phyloP scores from a whole-genome alignment of 129 eudicot species.

The Mikania micrantha region DNA sequence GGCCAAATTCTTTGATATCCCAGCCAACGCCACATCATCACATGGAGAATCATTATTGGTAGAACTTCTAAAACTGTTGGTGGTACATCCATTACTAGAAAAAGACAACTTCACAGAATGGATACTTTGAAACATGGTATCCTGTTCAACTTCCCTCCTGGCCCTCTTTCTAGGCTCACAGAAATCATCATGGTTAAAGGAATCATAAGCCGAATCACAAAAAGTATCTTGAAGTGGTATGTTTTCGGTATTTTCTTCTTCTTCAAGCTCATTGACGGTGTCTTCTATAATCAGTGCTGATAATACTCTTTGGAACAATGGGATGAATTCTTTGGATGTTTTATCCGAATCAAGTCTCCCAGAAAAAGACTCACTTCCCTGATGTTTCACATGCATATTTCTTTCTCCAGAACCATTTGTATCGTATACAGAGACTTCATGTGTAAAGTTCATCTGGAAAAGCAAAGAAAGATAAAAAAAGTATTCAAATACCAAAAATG shows the following conservation, averaged over 20 bases:
- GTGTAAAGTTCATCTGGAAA: conserved; percentile 40
- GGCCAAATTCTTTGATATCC: conserved; percentile 32
- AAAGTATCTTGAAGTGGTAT: conserved; percentile 20
- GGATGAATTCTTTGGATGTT: conserved; percentile 32
- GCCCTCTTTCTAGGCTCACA: conserved; percentile 39
- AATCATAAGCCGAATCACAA: conserved; percentile 32
- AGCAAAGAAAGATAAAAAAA: not conserved
- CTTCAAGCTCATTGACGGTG: conserved; percentile 57
- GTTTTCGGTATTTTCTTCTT: conserved; percentile 40
- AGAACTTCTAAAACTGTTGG: conserved; percentile 31
- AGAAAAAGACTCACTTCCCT: conserved; percentile 35
- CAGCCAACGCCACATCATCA: conserved; percentile 40
- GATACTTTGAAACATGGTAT: conserved; percentile 28
- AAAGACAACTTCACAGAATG: conserved; percentile 37
- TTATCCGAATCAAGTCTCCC: conserved; percentile 45
- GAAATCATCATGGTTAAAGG: conserved; percentile 20
- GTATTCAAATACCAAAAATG: not conserved
- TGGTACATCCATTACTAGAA: conserved; percentile 44
- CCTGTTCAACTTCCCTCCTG: conserved; percentile 36
- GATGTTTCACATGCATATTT: conserved; percentile 36
- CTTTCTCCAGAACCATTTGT: conserved; percentile 32
- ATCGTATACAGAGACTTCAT: conserved; percentile 30
- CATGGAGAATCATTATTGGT: conserved; percentile 31
- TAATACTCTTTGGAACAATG: conserved; percentile 78
- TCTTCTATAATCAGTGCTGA: conserved; percentile 84